These are phyloP conservation scores for Ramichloridium luteum DNA, from an alignment of 2,329 filamentous ascomycete genomes.

Conservation along the genomic window DNA sequence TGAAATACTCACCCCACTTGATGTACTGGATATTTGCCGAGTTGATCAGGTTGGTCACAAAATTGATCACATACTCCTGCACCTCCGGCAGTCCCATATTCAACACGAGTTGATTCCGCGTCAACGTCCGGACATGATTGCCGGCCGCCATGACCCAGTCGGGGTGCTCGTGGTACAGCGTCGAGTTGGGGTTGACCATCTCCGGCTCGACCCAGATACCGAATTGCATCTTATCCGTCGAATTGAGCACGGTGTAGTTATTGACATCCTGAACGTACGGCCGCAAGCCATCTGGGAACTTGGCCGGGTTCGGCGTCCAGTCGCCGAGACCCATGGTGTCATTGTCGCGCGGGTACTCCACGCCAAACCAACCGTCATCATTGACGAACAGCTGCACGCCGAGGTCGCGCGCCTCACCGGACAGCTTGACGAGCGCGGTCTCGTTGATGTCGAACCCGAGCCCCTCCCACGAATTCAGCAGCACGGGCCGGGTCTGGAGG, in stretches of 20 bases:
- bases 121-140: conserved; percentile 43
- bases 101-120: conserved; percentile 48
- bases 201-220: conserved; percentile 58
- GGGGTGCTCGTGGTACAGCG: conserved; percentile 48
- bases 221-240: conserved; percentile 42
- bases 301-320: conserved; percentile 46
- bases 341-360: conserved; percentile 46
- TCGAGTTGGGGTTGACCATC: conserved; percentile 54
- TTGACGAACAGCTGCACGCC: conserved; percentile 53
- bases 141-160: conserved; percentile 52
- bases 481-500: conserved; percentile 38
- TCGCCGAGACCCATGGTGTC: conserved; percentile 51
- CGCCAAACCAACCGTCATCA: conserved; percentile 57
- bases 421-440: conserved; percentile 43
- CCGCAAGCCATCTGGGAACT: conserved; percentile 46
- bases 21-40: conserved; percentile 46
- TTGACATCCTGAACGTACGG: conserved; percentile 42
- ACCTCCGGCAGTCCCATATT: conserved; percentile 50
- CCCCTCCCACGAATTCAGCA: conserved; percentile 57
- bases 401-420: conserved; percentile 44
- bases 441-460: conserved; percentile 48
- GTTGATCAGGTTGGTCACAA: conserved; percentile 43
- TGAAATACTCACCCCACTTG: conserved; percentile 44
- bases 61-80: conserved; percentile 49
- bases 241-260: conserved; percentile 36